Conservation (phyloP, 495 filamentous ascomycete species). For the Diplogelasinospora grovesii region DNA sequence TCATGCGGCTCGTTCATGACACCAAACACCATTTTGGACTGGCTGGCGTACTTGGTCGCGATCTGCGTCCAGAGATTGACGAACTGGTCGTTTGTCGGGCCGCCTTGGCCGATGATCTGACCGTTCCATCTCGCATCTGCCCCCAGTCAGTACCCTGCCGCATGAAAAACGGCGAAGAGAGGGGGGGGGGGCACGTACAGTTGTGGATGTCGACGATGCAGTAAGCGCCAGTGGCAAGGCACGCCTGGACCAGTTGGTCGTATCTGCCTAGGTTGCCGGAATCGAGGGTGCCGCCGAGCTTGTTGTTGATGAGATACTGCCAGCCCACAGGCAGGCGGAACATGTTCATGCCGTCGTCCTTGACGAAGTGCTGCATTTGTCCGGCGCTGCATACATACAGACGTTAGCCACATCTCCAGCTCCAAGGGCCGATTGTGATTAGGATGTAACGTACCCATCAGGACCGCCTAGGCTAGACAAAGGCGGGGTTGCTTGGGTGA, state of each 20-base stretch:
- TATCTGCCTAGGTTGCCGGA: constrained; percentile 39
- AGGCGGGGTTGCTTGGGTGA: constrained; percentile 20
- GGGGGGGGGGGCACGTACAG: constrained; percentile 20
- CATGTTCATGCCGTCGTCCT: constrained; percentile 45
- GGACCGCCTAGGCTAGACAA: constrained; percentile 20
- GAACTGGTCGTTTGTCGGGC: constrained; percentile 46
- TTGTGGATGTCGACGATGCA: constrained; percentile 55
- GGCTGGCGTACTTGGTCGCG: constrained; percentile 43
- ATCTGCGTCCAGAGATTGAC: constrained; percentile 47
- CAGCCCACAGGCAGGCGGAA: constrained; percentile 52
- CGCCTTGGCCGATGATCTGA: constrained; percentile 49
- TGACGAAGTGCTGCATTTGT: constrained; percentile 55
- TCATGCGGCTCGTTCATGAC: constrained; percentile 47
- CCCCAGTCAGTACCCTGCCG: not conserved
- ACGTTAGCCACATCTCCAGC: not conserved
- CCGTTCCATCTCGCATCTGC: constrained; percentile 51
- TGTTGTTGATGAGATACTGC: constrained; percentile 49
- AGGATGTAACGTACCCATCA: constrained; percentile 21
- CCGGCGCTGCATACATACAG: constrained; percentile 15
- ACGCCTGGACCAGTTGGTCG: constrained; percentile 48
- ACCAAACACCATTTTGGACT: constrained; percentile 44
- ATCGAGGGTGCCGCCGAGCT: constrained; percentile 44
- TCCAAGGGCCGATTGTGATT: too few species aligned
- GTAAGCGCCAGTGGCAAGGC: constrained; percentile 40
- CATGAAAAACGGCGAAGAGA: not conserved